These are phyloP conservation scores for Moniliella sp. DNA, from an alignment of 1,284 basidiomycete genomes.

Conservation along the genomic window DNA sequence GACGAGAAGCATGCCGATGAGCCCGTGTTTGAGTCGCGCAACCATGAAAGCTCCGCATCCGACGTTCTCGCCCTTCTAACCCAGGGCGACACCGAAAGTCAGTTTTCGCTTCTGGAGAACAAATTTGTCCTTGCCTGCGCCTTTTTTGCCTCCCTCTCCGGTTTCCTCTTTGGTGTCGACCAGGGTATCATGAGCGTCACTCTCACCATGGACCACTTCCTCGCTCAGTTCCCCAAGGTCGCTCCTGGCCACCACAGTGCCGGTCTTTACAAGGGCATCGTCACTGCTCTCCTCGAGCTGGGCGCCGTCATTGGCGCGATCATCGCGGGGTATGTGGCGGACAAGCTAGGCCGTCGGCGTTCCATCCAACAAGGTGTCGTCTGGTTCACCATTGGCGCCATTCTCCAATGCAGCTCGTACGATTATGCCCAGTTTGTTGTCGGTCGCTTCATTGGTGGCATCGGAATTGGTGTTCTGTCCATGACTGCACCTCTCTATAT, in stretches of 20 bases:
- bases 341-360: constrained; percentile 1
- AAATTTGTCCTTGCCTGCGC: background rate
- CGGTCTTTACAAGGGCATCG: constrained; percentile 22
- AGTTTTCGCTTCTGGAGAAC: too few relatives aligned
- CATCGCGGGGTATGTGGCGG: constrained; percentile 40
- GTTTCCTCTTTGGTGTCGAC: background rate
- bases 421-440: constrained; percentile 34
- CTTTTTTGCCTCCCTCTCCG: background rate
- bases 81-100: too few relatives aligned
- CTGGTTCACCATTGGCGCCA: constrained; percentile 34
- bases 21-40: too few relatives aligned
- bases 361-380: constrained; percentile 40
- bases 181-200: constrained; percentile 6
- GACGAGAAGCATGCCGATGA: too few relatives aligned
- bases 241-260: constrained; percentile 38
- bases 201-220: constrained; percentile 23
- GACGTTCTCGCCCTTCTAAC: too few relatives aligned
- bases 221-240: constrained; percentile 38
- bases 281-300: constrained; percentile 54
- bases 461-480: constrained; percentile 9
- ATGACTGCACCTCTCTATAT: constrained; percentile 7
- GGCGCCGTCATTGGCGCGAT: constrained; percentile 53
- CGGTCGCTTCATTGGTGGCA: constrained; percentile 14
- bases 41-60: too few relatives aligned
- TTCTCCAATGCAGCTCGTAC: constrained; percentile 21